Percentiles rank a stretch among this genome's conserved stretches.
phyloP scores from a whole-genome alignment of 1,139 yeast species.

The Suhomyces panamericanus region DNA sequence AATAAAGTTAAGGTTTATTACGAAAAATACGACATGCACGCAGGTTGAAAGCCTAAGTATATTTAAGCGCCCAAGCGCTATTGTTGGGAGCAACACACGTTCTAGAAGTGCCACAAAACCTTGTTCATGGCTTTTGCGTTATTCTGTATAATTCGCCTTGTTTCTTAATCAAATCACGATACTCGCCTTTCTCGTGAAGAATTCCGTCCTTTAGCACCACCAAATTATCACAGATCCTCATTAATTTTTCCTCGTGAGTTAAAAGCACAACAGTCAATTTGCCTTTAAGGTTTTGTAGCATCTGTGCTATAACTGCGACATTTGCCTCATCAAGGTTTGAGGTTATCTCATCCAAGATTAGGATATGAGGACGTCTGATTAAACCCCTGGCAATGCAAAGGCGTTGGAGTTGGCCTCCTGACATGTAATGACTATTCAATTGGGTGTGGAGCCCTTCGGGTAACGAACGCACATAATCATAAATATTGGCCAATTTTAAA shows the following conservation, averaged over 20 bases:
- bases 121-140: not conserved
- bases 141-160: slow-evolving; percentile 22
- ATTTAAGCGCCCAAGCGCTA: not conserved
- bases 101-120: not conserved
- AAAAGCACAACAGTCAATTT: slow-evolving; percentile 49
- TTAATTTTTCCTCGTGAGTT: slow-evolving; percentile 62
- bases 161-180: slow-evolving; percentile 12
- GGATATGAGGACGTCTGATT: slow-evolving; percentile 57
- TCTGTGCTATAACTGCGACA: slow-evolving; percentile 37
- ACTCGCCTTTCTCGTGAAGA: slow-evolving; percentile 31
- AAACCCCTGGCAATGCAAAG: slow-evolving; percentile 75
- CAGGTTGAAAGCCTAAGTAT: not conserved
- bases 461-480: slow-evolving; percentile 50
- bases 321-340: slow-evolving; percentile 71
- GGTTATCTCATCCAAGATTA: slow-evolving; percentile 79
- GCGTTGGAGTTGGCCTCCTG: slow-evolving; percentile 84
- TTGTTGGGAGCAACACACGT: not conserved
- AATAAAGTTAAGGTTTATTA: not conserved
- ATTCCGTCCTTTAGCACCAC: slow-evolving; percentile 47
- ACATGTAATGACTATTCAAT: slow-evolving; percentile 57
- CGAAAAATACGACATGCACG: not conserved
- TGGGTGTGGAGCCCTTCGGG: slow-evolving; percentile 59
- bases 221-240: slow-evolving; percentile 48
- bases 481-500: slow-evolving; percentile 49
- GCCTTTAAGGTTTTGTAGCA: slow-evolving; percentile 39